Evolutionary conservation across 768 basidiomycete genomes (phyloP).

Genomic region (Psilocybe cubensis): DNA sequence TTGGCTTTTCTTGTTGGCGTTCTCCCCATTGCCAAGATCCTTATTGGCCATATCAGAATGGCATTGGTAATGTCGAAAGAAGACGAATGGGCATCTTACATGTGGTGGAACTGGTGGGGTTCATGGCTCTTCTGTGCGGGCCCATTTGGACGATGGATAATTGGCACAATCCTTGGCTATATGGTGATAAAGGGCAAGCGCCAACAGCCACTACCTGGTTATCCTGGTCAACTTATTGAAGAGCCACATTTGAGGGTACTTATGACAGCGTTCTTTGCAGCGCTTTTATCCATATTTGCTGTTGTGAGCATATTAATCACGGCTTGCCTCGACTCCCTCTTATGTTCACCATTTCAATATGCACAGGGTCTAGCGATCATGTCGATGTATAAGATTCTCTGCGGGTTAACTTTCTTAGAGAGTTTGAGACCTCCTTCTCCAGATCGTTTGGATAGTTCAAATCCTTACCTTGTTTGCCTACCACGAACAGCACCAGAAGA

Average conservation of each 20-base stretch:
- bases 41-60: conserved; percentile 29
- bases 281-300: conserved; percentile 38
- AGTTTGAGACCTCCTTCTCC: conserved; percentile 12
- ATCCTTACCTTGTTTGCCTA: conserved; percentile 27
- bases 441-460: neutral
- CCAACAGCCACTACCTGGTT: conserved; percentile 3
- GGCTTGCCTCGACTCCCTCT: neutral
- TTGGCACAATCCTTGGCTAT: conserved; percentile 41
- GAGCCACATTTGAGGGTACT: conserved; percentile 39
- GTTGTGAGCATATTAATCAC: conserved; percentile 31
- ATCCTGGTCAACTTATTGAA: conserved; percentile 34
- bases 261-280: conserved; percentile 24
- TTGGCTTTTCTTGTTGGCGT: conserved; percentile 31
- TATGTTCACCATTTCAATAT: neutral
- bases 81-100: conserved; percentile 28
- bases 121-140: conserved; percentile 49
- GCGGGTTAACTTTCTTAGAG: conserved; percentile 41
- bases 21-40: conserved; percentile 28
- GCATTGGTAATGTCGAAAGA: conserved; percentile 32
- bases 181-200: conserved; percentile 26
- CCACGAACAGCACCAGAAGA: conserved; percentile 8
- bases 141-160: conserved; percentile 44
- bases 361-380: conserved; percentile 33
- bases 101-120: conserved; percentile 48
- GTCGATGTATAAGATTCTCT: conserved; percentile 28